A percentile compares a stretch with the other conserved stretches of the same genome.
phyloP scores from a whole-genome alignment of 768 basidiomycete genomes.

The Tylopilus sp. region DNA sequence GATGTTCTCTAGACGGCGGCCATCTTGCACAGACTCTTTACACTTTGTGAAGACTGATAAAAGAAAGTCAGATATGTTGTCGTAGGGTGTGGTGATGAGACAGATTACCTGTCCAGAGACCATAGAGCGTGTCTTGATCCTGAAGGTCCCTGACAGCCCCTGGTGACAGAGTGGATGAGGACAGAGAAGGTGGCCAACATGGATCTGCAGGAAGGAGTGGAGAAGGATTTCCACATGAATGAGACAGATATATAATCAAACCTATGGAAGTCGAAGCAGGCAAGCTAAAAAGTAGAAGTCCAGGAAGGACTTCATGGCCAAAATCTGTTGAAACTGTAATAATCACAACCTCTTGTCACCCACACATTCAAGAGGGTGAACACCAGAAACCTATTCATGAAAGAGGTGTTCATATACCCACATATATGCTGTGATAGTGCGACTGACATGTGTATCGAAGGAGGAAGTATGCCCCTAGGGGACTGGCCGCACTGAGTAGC shows the following conservation, averaged over 20 bases:
- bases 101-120: constrained; percentile 63
- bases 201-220: constrained; percentile 14
- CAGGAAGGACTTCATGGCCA: constrained; percentile 15
- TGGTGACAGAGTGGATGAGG: constrained; percentile 62
- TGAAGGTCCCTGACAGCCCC: constrained; percentile 69
- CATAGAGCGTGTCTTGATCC: constrained; percentile 60
- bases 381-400: too few species aligned
- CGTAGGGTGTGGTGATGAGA: neutral
- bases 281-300: constrained; percentile 8
- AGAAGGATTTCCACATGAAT: constrained; percentile 2
- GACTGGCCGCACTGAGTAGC: too few species aligned
- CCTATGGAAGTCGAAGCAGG: constrained; percentile 16
- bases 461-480: too few species aligned
- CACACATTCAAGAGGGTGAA: too few species aligned
- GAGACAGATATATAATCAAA: constrained; percentile 19
- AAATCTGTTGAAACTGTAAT: constrained; percentile 14
- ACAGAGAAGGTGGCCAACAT: constrained; percentile 55
- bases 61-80: constrained; percentile 2
- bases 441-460: too few species aligned
- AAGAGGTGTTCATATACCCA: too few species aligned
- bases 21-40: constrained; percentile 74
- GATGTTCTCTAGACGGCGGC: constrained; percentile 81
- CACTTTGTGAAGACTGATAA: constrained; percentile 77
- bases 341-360: too few species aligned
- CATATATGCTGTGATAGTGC: too few species aligned